Evolutionary conservation across 768 basidiomycete species (phyloP).

Genomic region (Hericium rajendrae): DNA sequence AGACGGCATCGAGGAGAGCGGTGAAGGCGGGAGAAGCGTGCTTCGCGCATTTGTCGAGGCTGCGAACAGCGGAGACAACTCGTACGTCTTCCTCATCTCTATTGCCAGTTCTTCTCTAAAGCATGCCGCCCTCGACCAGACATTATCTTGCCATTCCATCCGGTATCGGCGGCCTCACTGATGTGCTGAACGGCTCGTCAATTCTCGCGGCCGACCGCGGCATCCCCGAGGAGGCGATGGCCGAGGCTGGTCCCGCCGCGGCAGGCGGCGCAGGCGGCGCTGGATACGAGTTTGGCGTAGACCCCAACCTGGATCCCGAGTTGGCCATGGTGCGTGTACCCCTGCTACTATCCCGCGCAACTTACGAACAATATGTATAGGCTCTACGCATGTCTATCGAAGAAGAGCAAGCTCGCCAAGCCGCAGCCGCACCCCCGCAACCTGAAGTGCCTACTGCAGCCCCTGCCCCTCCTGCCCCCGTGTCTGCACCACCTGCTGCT

Average conservation of each 20-base stretch:
- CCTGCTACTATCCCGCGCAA: background rate
- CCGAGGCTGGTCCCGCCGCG: conserved; percentile 35
- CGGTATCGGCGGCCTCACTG: conserved; percentile 74
- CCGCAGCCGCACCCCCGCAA: conserved; percentile 30
- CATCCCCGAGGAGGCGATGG: conserved; percentile 53
- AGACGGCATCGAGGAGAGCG: conserved; percentile 68
- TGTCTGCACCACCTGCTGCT: conserved; percentile 23
- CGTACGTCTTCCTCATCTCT: conserved; percentile 38
- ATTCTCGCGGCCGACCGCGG: conserved; percentile 75
- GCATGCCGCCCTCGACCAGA: conserved; percentile 28
- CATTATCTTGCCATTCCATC: conserved; percentile 77
- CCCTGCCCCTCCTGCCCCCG: conserved; percentile 25
- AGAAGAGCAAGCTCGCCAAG: conserved; percentile 79
- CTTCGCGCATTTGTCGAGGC: conserved; percentile 79
- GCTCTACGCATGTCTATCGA: conserved; percentile 96
- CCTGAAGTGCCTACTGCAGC: conserved; percentile 20
- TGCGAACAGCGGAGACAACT: conserved; percentile 75
- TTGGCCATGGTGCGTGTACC: conserved; percentile 73
- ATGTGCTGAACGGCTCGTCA: conserved; percentile 69
- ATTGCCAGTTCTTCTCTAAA: background rate
- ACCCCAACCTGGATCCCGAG: conserved; percentile 93
- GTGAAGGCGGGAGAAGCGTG: conserved; percentile 50
- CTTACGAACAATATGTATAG: conserved; percentile 30
- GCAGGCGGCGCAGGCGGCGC: conserved; percentile 35
- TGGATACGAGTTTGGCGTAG: conserved; percentile 83